A percentile compares a stretch with the other conserved stretches of the same genome.
Conservation (phyloP, 768 basidiomycete species). For the Auricularia sp. region DNA sequence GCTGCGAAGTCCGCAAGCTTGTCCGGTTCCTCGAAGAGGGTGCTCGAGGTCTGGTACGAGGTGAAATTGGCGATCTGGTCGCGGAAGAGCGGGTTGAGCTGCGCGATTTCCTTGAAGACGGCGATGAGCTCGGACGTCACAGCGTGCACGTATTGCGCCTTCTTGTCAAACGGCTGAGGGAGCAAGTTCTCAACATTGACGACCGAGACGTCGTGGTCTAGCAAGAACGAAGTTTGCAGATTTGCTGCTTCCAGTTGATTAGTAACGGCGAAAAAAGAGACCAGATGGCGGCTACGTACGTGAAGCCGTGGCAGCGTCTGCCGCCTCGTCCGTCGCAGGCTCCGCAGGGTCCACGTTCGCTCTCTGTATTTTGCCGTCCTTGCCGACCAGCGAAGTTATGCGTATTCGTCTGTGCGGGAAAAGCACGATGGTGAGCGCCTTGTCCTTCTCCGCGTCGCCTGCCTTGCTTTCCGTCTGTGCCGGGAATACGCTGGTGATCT, state of each 20-base stretch:
- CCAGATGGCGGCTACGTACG: not conserved
- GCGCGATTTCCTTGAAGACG: constrained; percentile 97
- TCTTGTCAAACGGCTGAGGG: constrained; percentile 78
- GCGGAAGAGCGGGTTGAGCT: constrained; percentile 93
- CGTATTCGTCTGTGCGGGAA: constrained; percentile 87
- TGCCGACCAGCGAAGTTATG: constrained; percentile 78
- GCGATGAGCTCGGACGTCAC: constrained; percentile 95
- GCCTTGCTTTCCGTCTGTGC: constrained; percentile 36
- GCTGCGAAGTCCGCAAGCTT: constrained; percentile 97
- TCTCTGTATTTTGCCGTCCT: constrained; percentile 22
- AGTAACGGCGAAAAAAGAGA: constrained; percentile 4
- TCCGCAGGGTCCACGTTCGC: constrained; percentile 26
- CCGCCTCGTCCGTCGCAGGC: constrained; percentile 13
- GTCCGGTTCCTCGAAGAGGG: constrained; percentile 95
- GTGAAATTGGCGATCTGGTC: constrained; percentile 97
- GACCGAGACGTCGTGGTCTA: constrained; percentile 72
- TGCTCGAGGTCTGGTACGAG: constrained; percentile 82
- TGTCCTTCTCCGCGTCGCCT: constrained; percentile 40
- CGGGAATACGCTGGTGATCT: constrained; percentile 88
- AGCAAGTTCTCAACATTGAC: constrained; percentile 78
- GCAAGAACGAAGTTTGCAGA: constrained; percentile 77
- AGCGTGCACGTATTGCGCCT: constrained; percentile 90
- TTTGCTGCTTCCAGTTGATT: constrained; percentile 32
- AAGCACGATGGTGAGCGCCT: constrained; percentile 86
- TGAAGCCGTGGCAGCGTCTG: not conserved